Conservation (phyloP, 192 early-diverging fungal genomes). For the Coemansia sp. region DNA sequence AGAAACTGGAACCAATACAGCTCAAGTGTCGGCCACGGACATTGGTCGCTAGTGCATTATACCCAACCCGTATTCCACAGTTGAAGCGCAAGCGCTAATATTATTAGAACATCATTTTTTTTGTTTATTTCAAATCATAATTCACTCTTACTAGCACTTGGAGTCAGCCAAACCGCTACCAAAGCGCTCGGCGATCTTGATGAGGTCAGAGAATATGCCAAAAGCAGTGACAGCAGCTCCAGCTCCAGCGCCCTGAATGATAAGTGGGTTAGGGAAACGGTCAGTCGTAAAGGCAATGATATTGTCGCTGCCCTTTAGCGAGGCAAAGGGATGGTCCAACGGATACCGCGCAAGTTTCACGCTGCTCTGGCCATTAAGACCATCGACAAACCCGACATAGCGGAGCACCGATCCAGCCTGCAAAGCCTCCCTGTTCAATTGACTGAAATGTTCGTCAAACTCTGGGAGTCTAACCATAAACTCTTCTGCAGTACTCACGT, state of each 20-base stretch:
- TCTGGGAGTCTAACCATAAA: constrained; percentile 86
- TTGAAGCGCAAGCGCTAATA: constrained; percentile 52
- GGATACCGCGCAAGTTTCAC: constrained; percentile 84
- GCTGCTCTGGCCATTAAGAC: constrained; percentile 62
- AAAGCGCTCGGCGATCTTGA: constrained; percentile 81
- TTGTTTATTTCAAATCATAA: constrained; percentile 6
- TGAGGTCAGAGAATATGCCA: constrained; percentile 93
- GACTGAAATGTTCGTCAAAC: constrained; percentile 84
- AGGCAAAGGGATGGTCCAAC: constrained; percentile 90
- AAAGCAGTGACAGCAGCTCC: constrained; percentile 97
- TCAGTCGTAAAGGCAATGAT: constrained; percentile 96
- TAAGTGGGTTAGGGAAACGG: constrained; percentile 92
- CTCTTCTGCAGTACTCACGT: constrained; percentile 69
- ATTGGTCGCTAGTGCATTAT: constrained; percentile 30
- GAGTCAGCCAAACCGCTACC: constrained; percentile 5
- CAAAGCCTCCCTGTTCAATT: constrained; percentile 79
- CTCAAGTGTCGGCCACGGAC: constrained; percentile 13
- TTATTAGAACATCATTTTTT: not conserved
- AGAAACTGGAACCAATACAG: not conserved
- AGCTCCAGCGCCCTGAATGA: constrained; percentile 96
- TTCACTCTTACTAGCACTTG: constrained; percentile 7
- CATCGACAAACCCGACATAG: constrained; percentile 91
- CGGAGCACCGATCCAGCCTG: constrained; percentile 79
- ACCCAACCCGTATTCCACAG: constrained; percentile 47
- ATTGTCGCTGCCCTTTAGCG: constrained; percentile 97